Evolutionary conservation across 2,329 filamentous ascomycete genomes (phyloP).

Genomic region (Diaporthe longicolla): DNA sequence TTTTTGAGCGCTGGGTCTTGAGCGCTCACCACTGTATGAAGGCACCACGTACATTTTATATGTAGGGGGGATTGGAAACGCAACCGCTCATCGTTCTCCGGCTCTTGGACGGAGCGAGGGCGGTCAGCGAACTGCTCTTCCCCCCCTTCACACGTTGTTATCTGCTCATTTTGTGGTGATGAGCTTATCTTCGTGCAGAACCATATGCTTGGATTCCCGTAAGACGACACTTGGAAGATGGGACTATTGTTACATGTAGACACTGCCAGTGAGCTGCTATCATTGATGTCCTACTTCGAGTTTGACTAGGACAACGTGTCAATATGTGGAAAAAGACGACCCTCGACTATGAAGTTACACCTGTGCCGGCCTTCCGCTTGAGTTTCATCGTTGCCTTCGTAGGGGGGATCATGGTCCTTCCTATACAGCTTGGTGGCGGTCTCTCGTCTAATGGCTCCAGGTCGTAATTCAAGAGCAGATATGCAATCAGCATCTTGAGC

Average conservation of each 20-base stretch:
- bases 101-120: neutral
- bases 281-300: neutral
- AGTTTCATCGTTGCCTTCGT: conserved; percentile 52
- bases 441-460: conserved; percentile 57
- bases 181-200: neutral
- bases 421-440: conserved; percentile 60
- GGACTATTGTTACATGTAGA: neutral
- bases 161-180: neutral
- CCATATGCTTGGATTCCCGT: too few relatives aligned
- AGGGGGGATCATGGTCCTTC: conserved; percentile 58
- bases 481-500: conserved; percentile 67
- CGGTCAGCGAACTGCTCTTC: neutral
- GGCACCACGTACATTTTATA: too few relatives aligned
- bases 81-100: too few relatives aligned
- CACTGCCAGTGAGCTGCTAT: too few relatives aligned
- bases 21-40: too few relatives aligned
- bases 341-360: conserved; percentile 7
- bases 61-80: too few relatives aligned
- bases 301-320: neutral
- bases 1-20: too few relatives aligned
- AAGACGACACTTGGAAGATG: too few relatives aligned
- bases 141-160: too few relatives aligned
- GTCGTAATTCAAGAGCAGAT: conserved; percentile 67
- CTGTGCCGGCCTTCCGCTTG: conserved; percentile 41
- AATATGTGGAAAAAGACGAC: neutral